Conservation (phyloP, 2,329 filamentous ascomycete genomes). For the Talaromyces atroroseus region DNA sequence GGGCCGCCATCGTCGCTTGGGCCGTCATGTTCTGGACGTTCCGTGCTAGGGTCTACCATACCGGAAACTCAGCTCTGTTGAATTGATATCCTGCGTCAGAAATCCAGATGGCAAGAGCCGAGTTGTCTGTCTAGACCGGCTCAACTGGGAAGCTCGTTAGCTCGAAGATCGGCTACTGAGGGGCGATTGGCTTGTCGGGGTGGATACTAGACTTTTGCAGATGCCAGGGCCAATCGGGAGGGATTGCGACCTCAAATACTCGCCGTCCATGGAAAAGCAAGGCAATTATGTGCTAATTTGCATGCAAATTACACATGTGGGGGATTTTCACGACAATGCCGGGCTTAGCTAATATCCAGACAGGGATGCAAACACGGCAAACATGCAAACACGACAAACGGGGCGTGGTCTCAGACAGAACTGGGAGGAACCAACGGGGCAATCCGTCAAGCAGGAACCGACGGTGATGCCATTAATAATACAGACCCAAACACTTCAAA, state of each 20-base stretch:
- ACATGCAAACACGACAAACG: slow-evolving; percentile 7
- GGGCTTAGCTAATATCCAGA: neutral
- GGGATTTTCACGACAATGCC: neutral
- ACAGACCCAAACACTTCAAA: neutral
- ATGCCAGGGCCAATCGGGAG: neutral
- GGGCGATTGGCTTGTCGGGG: neutral
- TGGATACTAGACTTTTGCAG: neutral
- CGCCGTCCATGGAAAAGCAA: neutral
- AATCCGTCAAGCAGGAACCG: neutral
- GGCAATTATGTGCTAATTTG: neutral
- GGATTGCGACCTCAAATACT: neutral
- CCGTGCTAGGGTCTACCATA: slow-evolving; percentile 1
- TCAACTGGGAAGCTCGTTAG: neutral
- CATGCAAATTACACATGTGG: neutral
- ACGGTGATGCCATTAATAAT: slow-evolving; percentile 6
- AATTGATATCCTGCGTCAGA: neutral
- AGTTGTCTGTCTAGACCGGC: neutral
- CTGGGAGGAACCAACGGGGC: neutral
- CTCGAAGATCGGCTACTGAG: neutral
- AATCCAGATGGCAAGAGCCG: neutral
- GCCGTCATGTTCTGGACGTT: neutral
- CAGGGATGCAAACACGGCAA: neutral
- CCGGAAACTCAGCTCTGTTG: neutral
- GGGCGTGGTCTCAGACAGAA: neutral
- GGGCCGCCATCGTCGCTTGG: slow-evolving; percentile 14